Percentiles rank a stretch among this genome's conserved stretches.
phyloP scores from a whole-genome alignment of 2,329 filamentous ascomycete genomes.

The Beauveria varroae region DNA sequence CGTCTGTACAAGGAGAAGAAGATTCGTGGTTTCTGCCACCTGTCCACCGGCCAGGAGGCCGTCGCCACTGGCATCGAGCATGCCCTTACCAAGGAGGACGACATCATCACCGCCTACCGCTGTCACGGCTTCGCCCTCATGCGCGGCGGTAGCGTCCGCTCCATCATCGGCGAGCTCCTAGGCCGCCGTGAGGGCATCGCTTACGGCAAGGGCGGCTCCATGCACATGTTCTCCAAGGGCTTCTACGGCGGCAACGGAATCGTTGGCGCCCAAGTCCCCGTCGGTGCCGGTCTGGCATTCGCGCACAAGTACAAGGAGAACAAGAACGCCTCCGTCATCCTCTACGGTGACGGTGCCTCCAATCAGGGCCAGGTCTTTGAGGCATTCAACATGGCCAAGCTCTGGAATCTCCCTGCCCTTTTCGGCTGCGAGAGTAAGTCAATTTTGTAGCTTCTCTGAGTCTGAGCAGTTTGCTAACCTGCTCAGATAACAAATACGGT shows the following conservation, averaged over 20 bases:
- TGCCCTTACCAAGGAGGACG: constrained; percentile 83
- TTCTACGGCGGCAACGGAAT: constrained; percentile 99
- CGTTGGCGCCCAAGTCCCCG: constrained; percentile 95
- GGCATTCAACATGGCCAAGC: constrained; percentile 99
- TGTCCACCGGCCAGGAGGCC: constrained; percentile 96
- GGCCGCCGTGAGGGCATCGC: constrained; percentile 94
- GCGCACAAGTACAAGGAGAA: constrained; percentile 89
- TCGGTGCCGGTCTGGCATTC: constrained; percentile 93
- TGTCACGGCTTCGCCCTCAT: constrained; percentile 98
- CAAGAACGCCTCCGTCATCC: constrained; percentile 78
- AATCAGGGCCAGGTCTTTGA: constrained; percentile 99
- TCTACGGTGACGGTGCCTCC: constrained; percentile 96
- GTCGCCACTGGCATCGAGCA: constrained; percentile 96
- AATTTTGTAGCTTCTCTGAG: constrained; percentile 9
- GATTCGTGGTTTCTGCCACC: constrained; percentile 98
- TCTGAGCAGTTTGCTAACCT: not conserved
- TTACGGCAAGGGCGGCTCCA: constrained; percentile 97
- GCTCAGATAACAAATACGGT: constrained; percentile 96
- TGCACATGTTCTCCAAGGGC: constrained; percentile 99
- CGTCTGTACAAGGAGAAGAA: constrained; percentile 99
- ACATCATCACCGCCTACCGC: constrained; percentile 95
- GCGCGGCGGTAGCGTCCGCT: constrained; percentile 84
- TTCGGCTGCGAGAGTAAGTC: constrained; percentile 96
- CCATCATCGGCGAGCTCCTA: constrained; percentile 92
- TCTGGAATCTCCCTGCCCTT: constrained; percentile 92